These are phyloP conservation scores for Plasmodium billcollinsi DNA, from an alignment of 169 alveolate species.

Conservation along the genomic window DNA sequence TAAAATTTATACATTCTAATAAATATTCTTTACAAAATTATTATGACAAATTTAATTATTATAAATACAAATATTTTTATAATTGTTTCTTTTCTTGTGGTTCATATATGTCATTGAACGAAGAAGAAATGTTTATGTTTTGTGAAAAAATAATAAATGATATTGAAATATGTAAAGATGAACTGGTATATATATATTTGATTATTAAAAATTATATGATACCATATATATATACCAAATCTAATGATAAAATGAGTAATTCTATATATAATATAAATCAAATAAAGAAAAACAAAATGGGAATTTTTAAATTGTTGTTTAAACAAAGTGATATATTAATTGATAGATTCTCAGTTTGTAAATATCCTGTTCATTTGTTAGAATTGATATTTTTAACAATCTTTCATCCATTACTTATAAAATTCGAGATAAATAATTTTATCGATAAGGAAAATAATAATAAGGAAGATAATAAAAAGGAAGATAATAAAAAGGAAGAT, in stretches of 20 bases:
- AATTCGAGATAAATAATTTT: constrained; percentile 17
- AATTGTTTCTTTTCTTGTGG: background rate
- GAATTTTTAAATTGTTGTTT: background rate
- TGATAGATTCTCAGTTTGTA: constrained; percentile 29
- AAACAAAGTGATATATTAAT: constrained; percentile 37
- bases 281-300: background rate
- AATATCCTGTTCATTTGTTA: constrained; percentile 26
- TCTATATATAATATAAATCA: background rate
- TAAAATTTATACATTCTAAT: background rate
- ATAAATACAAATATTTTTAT: constrained; percentile 36
- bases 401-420: constrained; percentile 37
- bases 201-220: constrained; percentile 19
- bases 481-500: no score
- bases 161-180: constrained; percentile 51
- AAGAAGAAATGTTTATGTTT: constrained; percentile 5
- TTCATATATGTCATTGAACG: background rate
- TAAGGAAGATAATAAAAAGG: no score
- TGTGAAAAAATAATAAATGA: constrained; percentile 29
- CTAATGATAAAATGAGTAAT: background rate
- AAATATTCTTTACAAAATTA: background rate
- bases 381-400: constrained; percentile 20
- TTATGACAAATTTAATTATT: constrained; percentile 22
- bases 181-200: constrained; percentile 21
- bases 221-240: constrained; percentile 7
- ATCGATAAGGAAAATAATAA: background rate